Percentiles rank a stretch among this genome's conserved stretches.
Conservation (phyloP, 331 rosid species). For the Spiraea crenata region DNA sequence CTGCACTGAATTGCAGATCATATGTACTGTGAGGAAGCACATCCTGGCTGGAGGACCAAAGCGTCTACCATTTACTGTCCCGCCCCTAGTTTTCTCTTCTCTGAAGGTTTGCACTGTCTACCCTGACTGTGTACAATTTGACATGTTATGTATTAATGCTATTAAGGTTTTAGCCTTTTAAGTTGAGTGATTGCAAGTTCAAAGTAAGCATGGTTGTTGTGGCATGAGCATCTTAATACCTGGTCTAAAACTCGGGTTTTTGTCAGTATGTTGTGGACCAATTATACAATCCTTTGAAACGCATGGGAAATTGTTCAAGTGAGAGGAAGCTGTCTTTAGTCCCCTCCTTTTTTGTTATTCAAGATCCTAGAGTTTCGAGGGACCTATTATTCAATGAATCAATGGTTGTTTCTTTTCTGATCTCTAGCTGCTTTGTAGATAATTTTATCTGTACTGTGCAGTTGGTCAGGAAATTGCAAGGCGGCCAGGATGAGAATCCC, state of each 20-base stretch:
- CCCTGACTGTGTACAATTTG: neutral
- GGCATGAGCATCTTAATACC: conserved; percentile 9
- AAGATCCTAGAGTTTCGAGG: neutral
- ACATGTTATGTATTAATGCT: neutral
- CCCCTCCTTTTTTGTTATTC: neutral
- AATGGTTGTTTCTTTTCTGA: neutral
- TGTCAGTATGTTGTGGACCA: neutral
- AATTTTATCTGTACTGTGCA: conserved; percentile 38
- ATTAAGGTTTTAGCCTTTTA: neutral
- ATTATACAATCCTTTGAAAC: neutral
- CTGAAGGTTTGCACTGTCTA: conserved; percentile 61
- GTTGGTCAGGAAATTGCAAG: conserved; percentile 96
- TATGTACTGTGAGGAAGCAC: conserved; percentile 79
- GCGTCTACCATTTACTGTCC: conserved; percentile 85
- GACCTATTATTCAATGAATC: neutral
- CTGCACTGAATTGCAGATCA: conserved; percentile 67
- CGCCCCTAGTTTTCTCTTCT: conserved; percentile 84
- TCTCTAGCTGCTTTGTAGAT: conserved; percentile 17
- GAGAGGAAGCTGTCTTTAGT: neutral
- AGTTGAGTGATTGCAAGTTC: neutral
- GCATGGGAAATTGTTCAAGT: neutral
- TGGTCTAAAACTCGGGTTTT: conserved; percentile 19
- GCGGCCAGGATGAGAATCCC: conserved; percentile 88
- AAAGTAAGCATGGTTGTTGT: conserved; percentile 3
- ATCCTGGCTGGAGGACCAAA: conserved; percentile 82